Percentiles rank a stretch among this genome's conserved stretches.
Evolutionary conservation across 768 basidiomycete genomes (phyloP).

Genomic region (Termitomyces heimii): DNA sequence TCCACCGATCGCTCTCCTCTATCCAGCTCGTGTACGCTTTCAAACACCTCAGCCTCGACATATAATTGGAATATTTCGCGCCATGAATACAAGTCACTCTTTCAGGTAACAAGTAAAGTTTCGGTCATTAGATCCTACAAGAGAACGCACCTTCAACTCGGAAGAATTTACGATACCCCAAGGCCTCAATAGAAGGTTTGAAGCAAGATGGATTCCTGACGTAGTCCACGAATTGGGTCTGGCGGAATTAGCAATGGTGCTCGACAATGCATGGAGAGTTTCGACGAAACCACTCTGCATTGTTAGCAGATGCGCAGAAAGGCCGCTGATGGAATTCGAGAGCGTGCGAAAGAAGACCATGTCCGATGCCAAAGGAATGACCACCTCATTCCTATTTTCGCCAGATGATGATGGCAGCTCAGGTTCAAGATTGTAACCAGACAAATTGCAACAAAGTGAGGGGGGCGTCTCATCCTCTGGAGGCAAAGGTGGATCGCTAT

Average conservation of each 20-base stretch:
- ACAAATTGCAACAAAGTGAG: neutral
- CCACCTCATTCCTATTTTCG: constrained; percentile 37
- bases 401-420: neutral
- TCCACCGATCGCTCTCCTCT: constrained; percentile 65
- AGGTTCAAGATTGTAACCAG: neutral
- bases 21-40: constrained; percentile 55
- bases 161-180: constrained; percentile 17
- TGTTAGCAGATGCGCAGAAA: constrained; percentile 39
- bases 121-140: neutral
- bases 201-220: constrained; percentile 37
- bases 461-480: neutral
- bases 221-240: constrained; percentile 37
- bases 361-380: constrained; percentile 79
- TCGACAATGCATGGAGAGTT: constrained; percentile 31
- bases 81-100: constrained; percentile 83
- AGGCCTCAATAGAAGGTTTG: constrained; percentile 32
- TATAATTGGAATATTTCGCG: constrained; percentile 87
- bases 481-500: neutral
- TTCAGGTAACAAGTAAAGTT: neutral
- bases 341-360: constrained; percentile 76
- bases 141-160: constrained; percentile 14
- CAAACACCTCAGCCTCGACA: constrained; percentile 82
- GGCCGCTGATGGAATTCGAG: constrained; percentile 49
- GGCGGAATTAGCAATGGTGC: constrained; percentile 33
- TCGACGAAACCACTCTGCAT: constrained; percentile 46